Evolutionary conservation across 495 filamentous ascomycete species (phyloP).

Genomic region (Tuber microsphaerosporum): DNA sequence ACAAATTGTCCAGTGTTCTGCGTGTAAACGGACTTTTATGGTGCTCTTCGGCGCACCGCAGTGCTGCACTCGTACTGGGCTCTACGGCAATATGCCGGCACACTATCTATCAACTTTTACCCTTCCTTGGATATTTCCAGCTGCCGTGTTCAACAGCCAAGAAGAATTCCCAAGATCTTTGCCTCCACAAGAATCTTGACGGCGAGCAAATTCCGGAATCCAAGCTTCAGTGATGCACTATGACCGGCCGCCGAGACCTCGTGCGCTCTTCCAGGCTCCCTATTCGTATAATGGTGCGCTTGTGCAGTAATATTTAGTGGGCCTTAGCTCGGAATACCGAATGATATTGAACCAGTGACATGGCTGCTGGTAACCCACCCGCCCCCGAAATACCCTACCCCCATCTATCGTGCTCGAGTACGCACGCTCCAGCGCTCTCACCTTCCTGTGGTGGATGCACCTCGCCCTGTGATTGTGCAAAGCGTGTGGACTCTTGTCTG

Average conservation of each 20-base stretch:
- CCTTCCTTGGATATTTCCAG: neutral
- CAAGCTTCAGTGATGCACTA: neutral
- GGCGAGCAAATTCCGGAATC: neutral
- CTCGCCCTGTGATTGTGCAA: no score
- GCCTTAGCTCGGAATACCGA: neutral
- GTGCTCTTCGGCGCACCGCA: neutral
- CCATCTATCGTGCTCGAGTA: no score
- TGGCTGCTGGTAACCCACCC: neutral
- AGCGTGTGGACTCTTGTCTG: no score
- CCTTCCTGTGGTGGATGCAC: no score
- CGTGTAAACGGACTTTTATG: neutral
- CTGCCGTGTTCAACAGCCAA: neutral
- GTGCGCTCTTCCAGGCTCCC: neutral
- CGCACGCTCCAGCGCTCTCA: no score
- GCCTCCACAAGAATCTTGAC: neutral
- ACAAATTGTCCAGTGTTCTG: neutral
- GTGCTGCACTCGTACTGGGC: neutral
- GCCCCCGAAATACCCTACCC: no score
- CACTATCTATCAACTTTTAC: neutral
- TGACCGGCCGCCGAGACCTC: neutral
- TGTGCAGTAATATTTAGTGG: neutral
- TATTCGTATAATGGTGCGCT: neutral
- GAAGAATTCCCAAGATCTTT: neutral
- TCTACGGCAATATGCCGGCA: neutral
- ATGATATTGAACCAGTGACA: neutral